phyloP scores from a whole-genome alignment of 139 green algal species.

The Diplosphaera chodatii region DNA sequence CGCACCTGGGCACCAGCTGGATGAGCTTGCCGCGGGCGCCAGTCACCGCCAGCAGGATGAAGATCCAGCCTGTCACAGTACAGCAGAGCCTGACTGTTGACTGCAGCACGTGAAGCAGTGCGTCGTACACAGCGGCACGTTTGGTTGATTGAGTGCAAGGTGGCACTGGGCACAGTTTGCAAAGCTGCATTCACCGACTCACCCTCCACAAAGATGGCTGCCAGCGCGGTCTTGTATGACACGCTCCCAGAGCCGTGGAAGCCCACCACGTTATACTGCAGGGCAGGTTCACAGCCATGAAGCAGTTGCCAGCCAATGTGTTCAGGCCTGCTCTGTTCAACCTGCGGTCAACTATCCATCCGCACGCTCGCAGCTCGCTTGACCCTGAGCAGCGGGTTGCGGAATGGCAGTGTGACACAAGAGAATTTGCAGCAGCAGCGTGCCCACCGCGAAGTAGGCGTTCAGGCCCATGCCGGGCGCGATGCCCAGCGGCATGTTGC shows the following conservation, averaged over 20 bases:
- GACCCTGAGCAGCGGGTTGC: too few relatives aligned
- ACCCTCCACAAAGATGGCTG: slow-evolving; percentile 58
- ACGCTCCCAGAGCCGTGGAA: slow-evolving; percentile 43
- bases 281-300: too few relatives aligned
- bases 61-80: slow-evolving; percentile 40
- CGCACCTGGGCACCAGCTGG: slow-evolving; percentile 49
- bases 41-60: slow-evolving; percentile 33
- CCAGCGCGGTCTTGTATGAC: slow-evolving; percentile 33
- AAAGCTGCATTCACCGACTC: slow-evolving; percentile 48
- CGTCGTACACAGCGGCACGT: too few relatives aligned
- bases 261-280: slow-evolving; percentile 62
- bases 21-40: slow-evolving; percentile 51
- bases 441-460: slow-evolving; percentile 47
- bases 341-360: too few relatives aligned
- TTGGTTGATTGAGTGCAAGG: too few relatives aligned
- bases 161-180: too few relatives aligned
- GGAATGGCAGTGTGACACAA: neutral
- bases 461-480: slow-evolving; percentile 69
- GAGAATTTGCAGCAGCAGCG: neutral
- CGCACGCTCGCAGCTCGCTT: too few relatives aligned
- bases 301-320: too few relatives aligned
- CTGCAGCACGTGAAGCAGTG: too few relatives aligned
- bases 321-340: too few relatives aligned
- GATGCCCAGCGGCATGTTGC: slow-evolving; percentile 36
- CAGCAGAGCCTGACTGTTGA: too few relatives aligned